Conservation (phyloP, 2,329 filamentous ascomycete species). For the Epichloe typhina region DNA sequence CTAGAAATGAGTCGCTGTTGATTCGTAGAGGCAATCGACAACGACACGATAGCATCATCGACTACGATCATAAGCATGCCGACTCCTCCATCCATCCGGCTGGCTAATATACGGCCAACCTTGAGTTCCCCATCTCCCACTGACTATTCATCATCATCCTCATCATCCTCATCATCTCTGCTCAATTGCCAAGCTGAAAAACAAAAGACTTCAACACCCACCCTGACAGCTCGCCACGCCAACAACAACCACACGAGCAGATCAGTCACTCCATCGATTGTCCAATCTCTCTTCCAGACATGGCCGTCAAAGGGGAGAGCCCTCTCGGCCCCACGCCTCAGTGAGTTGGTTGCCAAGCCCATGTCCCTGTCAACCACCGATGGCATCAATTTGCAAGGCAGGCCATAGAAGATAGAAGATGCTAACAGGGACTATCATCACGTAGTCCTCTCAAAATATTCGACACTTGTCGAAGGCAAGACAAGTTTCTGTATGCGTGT, state of each 20-base stretch:
- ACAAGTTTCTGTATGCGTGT: slow-evolving; percentile 42
- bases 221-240: background rate
- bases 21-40: too few relatives aligned
- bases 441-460: slow-evolving; percentile 46
- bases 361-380: too few relatives aligned
- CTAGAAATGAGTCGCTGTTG: too few relatives aligned
- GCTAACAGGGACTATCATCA: background rate
- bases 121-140: too few relatives aligned
- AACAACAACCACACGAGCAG: background rate
- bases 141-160: background rate
- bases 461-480: slow-evolving; percentile 36
- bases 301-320: slow-evolving; percentile 2
- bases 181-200: background rate
- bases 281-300: background rate
- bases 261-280: too few relatives aligned
- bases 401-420: background rate
- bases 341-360: slow-evolving; percentile 1
- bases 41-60: too few relatives aligned
- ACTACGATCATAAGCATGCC: too few relatives aligned
- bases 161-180: background rate
- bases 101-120: too few relatives aligned
- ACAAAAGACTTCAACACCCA: too few relatives aligned
- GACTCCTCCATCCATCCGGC: too few relatives aligned
- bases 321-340: slow-evolving; percentile 3
- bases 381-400: background rate